A percentile compares a stretch with the other conserved stretches of the same genome.
Evolutionary conservation across 345 rosid species (phyloP).

Genomic region (Arabis hirsuta): DNA sequence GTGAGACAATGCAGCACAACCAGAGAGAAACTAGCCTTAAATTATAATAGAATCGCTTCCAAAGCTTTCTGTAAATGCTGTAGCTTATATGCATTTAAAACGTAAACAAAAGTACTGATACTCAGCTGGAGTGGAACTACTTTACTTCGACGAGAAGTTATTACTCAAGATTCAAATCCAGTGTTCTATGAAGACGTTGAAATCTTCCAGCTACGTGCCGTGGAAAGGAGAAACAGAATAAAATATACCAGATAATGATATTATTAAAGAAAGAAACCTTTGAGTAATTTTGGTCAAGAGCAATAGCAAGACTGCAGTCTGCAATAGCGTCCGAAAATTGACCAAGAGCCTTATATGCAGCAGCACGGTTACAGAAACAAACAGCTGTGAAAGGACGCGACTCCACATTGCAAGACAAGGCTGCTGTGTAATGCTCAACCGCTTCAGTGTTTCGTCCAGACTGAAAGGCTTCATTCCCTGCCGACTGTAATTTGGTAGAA

Average conservation of each 20-base stretch:
- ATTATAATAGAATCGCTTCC: not conserved
- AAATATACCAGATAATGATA: conserved; percentile 14
- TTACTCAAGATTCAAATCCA: conserved; percentile 12
- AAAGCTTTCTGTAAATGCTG: conserved; percentile 12
- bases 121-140: conserved; percentile 11
- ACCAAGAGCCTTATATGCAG: conserved; percentile 81
- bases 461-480: conserved; percentile 97
- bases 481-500: conserved; percentile 51
- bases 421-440: conserved; percentile 84
- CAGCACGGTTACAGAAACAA: conserved; percentile 98
- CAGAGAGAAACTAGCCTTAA: conserved; percentile 17
- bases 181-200: conserved; percentile 4
- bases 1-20: not conserved
- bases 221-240: conserved; percentile 16
- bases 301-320: conserved; percentile 96
- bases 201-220: conserved; percentile 27
- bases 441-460: conserved; percentile 90
- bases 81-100: conserved; percentile 22
- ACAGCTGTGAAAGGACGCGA: conserved; percentile 92
- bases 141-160: conserved; percentile 11
- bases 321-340: conserved; percentile 89
- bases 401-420: conserved; percentile 75
- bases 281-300: conserved; percentile 80
- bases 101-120: conserved; percentile 22
- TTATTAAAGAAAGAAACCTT: conserved; percentile 60